A percentile compares a stretch with the other conserved stretches of the same genome.
These are phyloP conservation scores for Chondrostereum purpureum DNA, from an alignment of 1,284 basidiomycete genomes.

Conservation along the genomic window DNA sequence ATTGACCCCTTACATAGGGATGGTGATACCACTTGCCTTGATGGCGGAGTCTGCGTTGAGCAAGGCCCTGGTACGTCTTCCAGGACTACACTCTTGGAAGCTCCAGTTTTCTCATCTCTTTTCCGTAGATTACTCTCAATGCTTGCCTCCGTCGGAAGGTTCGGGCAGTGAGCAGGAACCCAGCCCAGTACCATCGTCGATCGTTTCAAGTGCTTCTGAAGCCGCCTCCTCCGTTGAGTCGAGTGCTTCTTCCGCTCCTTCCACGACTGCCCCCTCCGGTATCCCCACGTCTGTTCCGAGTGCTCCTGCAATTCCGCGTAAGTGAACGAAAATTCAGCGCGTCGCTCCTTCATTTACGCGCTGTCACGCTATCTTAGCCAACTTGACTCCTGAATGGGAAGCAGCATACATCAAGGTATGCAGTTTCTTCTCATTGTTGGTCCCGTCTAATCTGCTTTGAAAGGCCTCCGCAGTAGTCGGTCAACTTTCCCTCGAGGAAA, in stretches of 20 bases:
- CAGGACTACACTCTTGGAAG: too few species aligned
- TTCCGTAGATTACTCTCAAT: slow-evolving; percentile 38
- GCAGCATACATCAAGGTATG: slow-evolving; percentile 48
- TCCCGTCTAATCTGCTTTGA: too few species aligned
- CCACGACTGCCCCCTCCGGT: too few species aligned
- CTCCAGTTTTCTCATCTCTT: neutral
- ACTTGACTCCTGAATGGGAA: slow-evolving; percentile 47
- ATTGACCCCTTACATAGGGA: slow-evolving; percentile 32
- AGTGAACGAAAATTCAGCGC: too few species aligned
- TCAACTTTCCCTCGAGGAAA: slow-evolving; percentile 45
- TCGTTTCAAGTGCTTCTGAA: too few species aligned
- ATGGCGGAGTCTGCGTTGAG: slow-evolving; percentile 32
- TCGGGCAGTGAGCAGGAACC: slow-evolving; percentile 18
- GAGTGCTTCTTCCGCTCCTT: too few species aligned
- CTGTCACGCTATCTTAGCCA: too few species aligned
- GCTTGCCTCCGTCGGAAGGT: slow-evolving; percentile 29
- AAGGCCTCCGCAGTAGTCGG: slow-evolving; percentile 41
- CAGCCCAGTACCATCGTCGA: slow-evolving; percentile 14
- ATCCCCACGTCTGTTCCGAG: slow-evolving; percentile 6
- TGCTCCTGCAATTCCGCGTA: slow-evolving; percentile 11
- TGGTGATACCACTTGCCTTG: slow-evolving; percentile 37
- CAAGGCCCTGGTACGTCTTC: slow-evolving; percentile 33
- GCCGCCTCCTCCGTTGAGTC: too few species aligned
- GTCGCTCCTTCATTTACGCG: too few species aligned
- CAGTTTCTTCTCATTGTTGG: too few species aligned